Conservation (phyloP, 2,329 filamentous ascomycete genomes). For the Aspergillus costaricaensis region DNA sequence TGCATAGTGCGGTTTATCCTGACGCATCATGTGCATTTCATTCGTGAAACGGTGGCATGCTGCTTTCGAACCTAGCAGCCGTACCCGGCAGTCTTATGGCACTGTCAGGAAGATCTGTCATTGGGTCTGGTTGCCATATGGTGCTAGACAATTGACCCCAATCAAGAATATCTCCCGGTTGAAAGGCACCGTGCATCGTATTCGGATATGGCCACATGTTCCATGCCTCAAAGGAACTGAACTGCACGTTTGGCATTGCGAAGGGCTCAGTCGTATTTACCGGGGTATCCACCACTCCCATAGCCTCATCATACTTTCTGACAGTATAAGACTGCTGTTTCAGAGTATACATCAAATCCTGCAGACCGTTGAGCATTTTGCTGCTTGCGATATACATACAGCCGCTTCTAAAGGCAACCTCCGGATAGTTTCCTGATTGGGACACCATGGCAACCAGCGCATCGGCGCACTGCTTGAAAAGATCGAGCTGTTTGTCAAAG, state of each 20-base stretch:
- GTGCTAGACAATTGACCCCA: neutral
- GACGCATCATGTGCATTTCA: neutral
- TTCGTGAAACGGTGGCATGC: neutral
- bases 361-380: slow-evolving; percentile 9
- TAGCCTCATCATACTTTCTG: no score
- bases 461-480: slow-evolving; percentile 10
- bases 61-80: neutral
- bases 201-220: neutral
- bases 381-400: slow-evolving; percentile 18
- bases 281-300: neutral
- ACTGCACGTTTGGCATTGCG: neutral
- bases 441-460: neutral
- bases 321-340: neutral
- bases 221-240: neutral
- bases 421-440: slow-evolving; percentile 2
- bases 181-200: neutral
- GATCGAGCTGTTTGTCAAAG: slow-evolving; percentile 11
- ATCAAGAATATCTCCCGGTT: neutral
- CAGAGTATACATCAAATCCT: neutral
- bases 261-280: neutral
- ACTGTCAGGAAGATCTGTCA: neutral
- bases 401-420: slow-evolving; percentile 15
- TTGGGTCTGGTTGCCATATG: no score
- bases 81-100: neutral
- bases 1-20: rapidly evolving